Conservation (phyloP, 768 basidiomycete genomes). For the Kwoniella dendrophila region DNA sequence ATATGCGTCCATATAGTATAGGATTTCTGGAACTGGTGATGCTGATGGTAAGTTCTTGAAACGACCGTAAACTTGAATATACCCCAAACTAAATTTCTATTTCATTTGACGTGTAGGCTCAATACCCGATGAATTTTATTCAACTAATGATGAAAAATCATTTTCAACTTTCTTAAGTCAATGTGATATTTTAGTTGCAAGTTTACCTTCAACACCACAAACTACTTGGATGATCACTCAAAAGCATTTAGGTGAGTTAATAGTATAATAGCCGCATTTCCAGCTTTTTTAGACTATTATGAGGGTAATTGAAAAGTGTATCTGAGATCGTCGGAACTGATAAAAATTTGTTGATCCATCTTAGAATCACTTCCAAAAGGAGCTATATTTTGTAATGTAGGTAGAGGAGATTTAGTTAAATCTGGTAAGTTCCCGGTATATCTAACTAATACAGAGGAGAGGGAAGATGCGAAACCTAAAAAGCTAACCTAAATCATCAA, state of each 20-base stretch:
- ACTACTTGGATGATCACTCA: conserved; percentile 37
- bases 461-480: background rate
- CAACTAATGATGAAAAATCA: conserved; percentile 33
- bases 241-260: conserved; percentile 41
- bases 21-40: conserved; percentile 49
- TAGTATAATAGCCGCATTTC: too few relatives aligned
- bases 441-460: background rate
- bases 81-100: too few relatives aligned
- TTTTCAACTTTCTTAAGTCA: conserved; percentile 40
- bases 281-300: too few relatives aligned
- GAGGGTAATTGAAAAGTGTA: too few relatives aligned
- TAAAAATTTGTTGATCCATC: background rate
- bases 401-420: conserved; percentile 53
- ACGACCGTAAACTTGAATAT: too few relatives aligned
- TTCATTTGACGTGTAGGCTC: conserved; percentile 19
- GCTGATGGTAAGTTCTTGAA: conserved; percentile 29
- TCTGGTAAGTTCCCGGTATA: conserved; percentile 39
- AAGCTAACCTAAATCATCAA: background rate
- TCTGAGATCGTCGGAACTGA: background rate
- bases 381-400: conserved; percentile 54
- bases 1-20: conserved; percentile 32
- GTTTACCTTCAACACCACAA: conserved; percentile 45
- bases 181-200: conserved; percentile 46
- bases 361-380: conserved; percentile 45
- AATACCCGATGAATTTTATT: conserved; percentile 39